Evolutionary conservation across 75 land plant genomes (phyloP).

Genomic region (Cryptomeria japonica): DNA sequence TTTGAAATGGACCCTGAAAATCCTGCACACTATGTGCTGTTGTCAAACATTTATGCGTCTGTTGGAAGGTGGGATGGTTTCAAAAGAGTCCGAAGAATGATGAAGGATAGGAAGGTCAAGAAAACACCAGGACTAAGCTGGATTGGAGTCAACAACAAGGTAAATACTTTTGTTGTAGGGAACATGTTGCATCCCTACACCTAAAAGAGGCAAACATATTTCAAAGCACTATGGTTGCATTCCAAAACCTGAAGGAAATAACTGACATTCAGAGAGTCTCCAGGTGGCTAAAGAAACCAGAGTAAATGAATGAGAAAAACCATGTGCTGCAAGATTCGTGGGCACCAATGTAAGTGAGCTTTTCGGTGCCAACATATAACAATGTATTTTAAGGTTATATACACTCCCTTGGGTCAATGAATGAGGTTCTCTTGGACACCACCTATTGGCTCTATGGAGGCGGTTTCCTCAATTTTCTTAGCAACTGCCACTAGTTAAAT

Average conservation of each 20-base stretch:
- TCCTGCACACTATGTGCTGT: conserved; percentile 6
- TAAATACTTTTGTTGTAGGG: neutral
- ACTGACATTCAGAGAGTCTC: neutral
- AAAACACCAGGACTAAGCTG: conserved; percentile 2
- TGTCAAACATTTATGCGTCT: conserved; percentile 13
- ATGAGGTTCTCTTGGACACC: neutral
- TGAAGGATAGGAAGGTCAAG: conserved; percentile 10
- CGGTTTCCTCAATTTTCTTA: neutral
- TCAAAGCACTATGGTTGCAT: neutral
- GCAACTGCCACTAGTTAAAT: neutral
- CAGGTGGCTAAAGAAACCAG: neutral
- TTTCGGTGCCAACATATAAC: neutral
- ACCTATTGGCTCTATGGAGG: neutral
- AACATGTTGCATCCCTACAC: neutral
- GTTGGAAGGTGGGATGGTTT: conserved; percentile 6
- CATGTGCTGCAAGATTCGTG: neutral
- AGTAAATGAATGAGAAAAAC: neutral
- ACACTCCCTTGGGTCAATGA: neutral
- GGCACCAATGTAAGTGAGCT: neutral
- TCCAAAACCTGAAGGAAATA: neutral
- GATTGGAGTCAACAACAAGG: neutral
- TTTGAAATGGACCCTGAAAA: conserved; percentile 10
- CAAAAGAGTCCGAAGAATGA: neutral
- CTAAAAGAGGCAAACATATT: neutral
- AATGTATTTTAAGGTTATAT: neutral